These are phyloP conservation scores for Aspergillus panamensis DNA, from an alignment of 495 filamentous ascomycete species.

Conservation along the genomic window DNA sequence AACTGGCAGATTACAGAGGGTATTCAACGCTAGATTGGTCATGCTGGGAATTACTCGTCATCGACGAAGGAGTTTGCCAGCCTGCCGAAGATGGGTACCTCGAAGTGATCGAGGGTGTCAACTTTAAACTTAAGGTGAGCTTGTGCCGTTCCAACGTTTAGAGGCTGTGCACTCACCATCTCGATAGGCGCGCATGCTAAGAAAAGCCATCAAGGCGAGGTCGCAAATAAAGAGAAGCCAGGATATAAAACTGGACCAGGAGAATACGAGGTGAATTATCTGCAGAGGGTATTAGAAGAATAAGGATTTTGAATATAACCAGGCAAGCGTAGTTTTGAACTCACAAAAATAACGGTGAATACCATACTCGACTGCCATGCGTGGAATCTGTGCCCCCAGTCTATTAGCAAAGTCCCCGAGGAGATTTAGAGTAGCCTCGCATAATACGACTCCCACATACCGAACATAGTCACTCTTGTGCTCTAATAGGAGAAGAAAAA, in stretches of 20 bases:
- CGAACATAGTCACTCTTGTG: slow-evolving; percentile 95
- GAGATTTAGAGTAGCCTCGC: background rate
- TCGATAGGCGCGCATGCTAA: slow-evolving; percentile 74
- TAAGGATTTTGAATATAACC: background rate
- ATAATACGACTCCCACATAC: slow-evolving; percentile 45
- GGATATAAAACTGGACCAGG: slow-evolving; percentile 76
- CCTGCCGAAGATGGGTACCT: slow-evolving; percentile 74
- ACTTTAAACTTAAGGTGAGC: slow-evolving; percentile 39
- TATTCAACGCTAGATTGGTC: slow-evolving; percentile 68
- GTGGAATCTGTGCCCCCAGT: slow-evolving; percentile 63
- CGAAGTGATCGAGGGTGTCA: slow-evolving; percentile 85
- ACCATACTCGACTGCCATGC: slow-evolving; percentile 91
- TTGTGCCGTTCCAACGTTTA: background rate
- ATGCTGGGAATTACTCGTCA: slow-evolving; percentile 67
- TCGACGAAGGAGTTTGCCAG: slow-evolving; percentile 90
- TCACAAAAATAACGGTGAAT: slow-evolving; percentile 78
- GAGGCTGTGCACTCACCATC: slow-evolving; percentile 58
- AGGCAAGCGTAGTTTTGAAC: slow-evolving; percentile 24
- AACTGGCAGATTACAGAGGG: background rate
- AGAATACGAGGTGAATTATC: slow-evolving; percentile 77
- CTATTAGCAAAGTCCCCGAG: slow-evolving; percentile 8
- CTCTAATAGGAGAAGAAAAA: slow-evolving; percentile 81
- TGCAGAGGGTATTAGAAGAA: slow-evolving; percentile 16
- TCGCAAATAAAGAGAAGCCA: slow-evolving; percentile 80
- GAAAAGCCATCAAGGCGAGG: slow-evolving; percentile 68